phyloP scores from a whole-genome alignment of 306 rosid genomes.

The Benincasa hispida region DNA sequence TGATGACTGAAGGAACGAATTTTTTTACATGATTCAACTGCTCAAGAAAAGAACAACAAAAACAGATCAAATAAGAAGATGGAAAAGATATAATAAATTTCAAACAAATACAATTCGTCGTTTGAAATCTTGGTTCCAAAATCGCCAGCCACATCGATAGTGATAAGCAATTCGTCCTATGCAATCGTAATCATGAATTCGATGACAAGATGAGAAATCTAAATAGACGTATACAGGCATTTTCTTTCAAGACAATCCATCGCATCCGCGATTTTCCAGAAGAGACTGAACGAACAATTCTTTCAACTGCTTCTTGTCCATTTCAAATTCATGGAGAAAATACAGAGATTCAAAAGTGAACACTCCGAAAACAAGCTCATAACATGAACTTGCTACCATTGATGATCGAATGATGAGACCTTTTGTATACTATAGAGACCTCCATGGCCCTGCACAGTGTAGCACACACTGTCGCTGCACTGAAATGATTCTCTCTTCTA shows the following conservation, averaged over 20 bases:
- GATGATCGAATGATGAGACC: neutral
- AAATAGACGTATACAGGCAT: neutral
- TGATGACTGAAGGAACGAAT: constrained; percentile 53
- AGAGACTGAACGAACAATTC: constrained; percentile 65
- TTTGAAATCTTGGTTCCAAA: neutral
- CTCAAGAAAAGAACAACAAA: neutral
- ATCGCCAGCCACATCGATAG: neutral
- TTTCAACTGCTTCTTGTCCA: neutral
- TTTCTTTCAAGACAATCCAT: constrained; percentile 26
- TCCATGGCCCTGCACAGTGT: neutral
- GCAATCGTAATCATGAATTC: neutral
- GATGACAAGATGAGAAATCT: neutral
- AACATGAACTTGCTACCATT: neutral
- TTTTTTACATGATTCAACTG: constrained; percentile 68
- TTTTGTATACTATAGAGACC: neutral
- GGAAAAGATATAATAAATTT: neutral
- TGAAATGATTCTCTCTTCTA: too few relatives aligned
- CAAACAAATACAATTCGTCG: neutral
- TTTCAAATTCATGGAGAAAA: neutral
- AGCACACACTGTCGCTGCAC: too few relatives aligned
- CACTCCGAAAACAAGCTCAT: neutral
- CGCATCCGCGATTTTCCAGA: constrained; percentile 75
- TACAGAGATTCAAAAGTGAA: neutral
- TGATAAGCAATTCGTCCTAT: neutral
- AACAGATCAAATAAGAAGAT: neutral